These are phyloP conservation scores for Trametes cingulata DNA, from an alignment of 768 basidiomycete species.

Conservation along the genomic window DNA sequence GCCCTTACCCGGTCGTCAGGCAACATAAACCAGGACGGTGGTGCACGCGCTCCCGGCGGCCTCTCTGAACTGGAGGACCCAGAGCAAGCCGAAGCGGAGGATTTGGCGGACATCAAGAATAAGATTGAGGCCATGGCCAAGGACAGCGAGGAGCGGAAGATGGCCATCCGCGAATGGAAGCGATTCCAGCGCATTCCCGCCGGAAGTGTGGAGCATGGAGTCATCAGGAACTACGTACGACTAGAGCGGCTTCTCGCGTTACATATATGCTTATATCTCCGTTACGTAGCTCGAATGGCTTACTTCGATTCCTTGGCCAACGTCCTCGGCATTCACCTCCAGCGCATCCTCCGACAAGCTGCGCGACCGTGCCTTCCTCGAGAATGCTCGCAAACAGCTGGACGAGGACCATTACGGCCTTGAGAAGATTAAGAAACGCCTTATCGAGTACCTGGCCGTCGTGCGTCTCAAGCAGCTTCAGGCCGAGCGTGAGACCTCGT, in stretches of 20 bases:
- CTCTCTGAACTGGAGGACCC: conserved; percentile 69
- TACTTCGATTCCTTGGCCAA: conserved; percentile 80
- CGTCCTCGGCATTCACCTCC: conserved; percentile 21
- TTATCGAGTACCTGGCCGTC: conserved; percentile 91
- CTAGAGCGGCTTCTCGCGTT: conserved; percentile 28
- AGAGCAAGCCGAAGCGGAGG: conserved; percentile 79
- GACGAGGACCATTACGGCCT: conserved; percentile 92
- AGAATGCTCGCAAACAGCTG: conserved; percentile 73
- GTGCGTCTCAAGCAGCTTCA: conserved; percentile 55
- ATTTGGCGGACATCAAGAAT: conserved; percentile 68
- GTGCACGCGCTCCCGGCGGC: conserved; percentile 15
- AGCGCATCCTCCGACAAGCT: conserved; percentile 38
- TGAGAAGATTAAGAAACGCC: conserved; percentile 87
- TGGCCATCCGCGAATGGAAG: conserved; percentile 81
- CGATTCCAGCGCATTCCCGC: conserved; percentile 85
- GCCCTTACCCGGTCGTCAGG: conserved; percentile 43
- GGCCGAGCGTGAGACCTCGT: conserved; percentile 27
- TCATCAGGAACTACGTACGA: conserved; percentile 75
- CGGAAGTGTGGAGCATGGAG: conserved; percentile 89
- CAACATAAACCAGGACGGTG: neutral
- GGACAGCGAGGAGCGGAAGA: conserved; percentile 79
- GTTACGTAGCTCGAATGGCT: conserved; percentile 81
- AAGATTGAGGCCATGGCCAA: conserved; percentile 74
- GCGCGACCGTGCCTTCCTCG: conserved; percentile 59
- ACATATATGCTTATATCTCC: neutral